Evolutionary conservation across 352 stramenopile species (phyloP).

Genomic region (Phytophthora uliginosa): DNA sequence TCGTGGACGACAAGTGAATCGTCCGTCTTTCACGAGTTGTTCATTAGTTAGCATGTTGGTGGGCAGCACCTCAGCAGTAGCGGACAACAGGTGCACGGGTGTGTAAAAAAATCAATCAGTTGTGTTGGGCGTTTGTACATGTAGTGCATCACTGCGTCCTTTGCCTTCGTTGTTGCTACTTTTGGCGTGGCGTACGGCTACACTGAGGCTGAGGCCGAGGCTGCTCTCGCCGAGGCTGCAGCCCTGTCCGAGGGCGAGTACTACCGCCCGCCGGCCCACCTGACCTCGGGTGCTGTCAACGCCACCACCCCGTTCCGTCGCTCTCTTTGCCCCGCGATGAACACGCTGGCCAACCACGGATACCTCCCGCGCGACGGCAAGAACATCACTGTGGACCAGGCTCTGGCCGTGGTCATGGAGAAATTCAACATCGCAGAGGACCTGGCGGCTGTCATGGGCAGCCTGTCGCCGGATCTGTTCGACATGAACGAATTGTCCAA

Average conservation of each 20-base stretch:
- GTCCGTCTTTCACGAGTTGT: conserved; percentile 25
- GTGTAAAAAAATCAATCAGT: conserved; percentile 34
- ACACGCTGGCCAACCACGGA: conserved; percentile 64
- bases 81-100: conserved; percentile 8
- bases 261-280: conserved; percentile 38
- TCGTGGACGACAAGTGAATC: conserved; percentile 9
- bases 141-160: neutral
- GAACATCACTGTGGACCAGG: conserved; percentile 38
- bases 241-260: conserved; percentile 30
- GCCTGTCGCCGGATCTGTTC: conserved; percentile 28
- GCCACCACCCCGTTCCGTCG: conserved; percentile 38
- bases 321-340: conserved; percentile 58
- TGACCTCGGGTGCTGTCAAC: conserved; percentile 41
- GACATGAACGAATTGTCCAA: conserved; percentile 37
- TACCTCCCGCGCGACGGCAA: conserved; percentile 52
- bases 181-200: conserved; percentile 28
- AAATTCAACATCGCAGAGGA: conserved; percentile 49
- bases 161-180: conserved; percentile 16
- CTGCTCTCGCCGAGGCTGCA: conserved; percentile 21
- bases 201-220: conserved; percentile 23
- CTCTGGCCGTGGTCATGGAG: conserved; percentile 41
- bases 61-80: conserved; percentile 4
- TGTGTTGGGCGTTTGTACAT: conserved; percentile 3
- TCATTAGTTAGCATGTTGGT: conserved; percentile 20
- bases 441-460: conserved; percentile 25